Base-by-base conservation (phyloP, 352 stramenopile species). In the Thalassiosira hispida region DNA sequence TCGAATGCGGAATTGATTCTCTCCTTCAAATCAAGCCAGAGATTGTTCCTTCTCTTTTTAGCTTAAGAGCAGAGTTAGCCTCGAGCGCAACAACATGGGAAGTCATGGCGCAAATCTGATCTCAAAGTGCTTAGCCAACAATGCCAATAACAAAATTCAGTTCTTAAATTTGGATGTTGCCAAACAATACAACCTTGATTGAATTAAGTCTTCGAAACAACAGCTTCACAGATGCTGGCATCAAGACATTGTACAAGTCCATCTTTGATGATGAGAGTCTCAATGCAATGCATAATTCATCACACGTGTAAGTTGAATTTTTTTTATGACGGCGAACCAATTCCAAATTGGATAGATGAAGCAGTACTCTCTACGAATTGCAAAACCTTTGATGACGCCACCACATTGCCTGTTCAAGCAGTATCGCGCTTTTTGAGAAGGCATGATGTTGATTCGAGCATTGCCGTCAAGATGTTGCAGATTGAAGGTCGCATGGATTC, bases 271-370 rank as follows among this genome's bases (percentile, higher is more conserved):
- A 25, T 11, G 22, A 55, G 14, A 56, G 38, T 25, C 33, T 68
- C 8, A 35, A 68, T 38, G 38, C n/a, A 27, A 68, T 56, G n/a
- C 23, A 16, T 56, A 12, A 56, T 55, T 68, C 60, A 68, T 22
- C 60, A 68, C 40, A 68, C 60, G n/a, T 68, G 35, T 27, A 8
- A 25, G 12, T 31, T 68, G 38, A 31, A 11, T 1, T 6, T 59
- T n/a, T 16, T 59, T 33, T 20, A 23, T 29, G 51, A 59, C 6
- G 23, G 23, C 9, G 3, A 59, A 59, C 20, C 20, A 38, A 38
- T 27, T 59, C 23, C 51, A 38, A 59, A 38, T 59, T 5, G 51
- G 11, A 29, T 38, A 20, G 23, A 59, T n/a, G 23, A 59, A 38
- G 6, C 20, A 59, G 23, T 59, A 23, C 51, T 59, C 1, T 59